Evolutionary conservation across 2,329 filamentous ascomycete species (phyloP).

Genomic region (Penicillium sumatraense): DNA sequence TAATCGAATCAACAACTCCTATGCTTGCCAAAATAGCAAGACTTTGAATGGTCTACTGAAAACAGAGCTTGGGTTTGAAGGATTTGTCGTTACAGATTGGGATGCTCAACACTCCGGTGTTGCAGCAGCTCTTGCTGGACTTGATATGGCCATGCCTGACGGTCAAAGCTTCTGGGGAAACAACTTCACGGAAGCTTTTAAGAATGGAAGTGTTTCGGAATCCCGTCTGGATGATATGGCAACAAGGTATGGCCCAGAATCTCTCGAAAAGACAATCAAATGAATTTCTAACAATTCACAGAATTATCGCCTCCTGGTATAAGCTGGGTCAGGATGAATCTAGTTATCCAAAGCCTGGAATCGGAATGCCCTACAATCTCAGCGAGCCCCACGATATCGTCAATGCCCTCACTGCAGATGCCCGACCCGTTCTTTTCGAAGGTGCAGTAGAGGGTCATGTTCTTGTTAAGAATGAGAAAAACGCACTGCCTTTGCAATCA

Average conservation of each 20-base stretch:
- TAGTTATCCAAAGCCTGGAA: constrained; percentile 47
- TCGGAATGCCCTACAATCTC: constrained; percentile 39
- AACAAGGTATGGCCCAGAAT: constrained; percentile 33
- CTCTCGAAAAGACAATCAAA: neutral
- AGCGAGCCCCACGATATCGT: constrained; percentile 52
- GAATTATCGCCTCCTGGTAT: constrained; percentile 53
- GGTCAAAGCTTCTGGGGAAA: constrained; percentile 16
- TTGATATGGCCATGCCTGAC: constrained; percentile 85
- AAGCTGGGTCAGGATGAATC: constrained; percentile 44
- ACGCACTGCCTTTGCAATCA: constrained; percentile 51
- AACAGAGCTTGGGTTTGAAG: constrained; percentile 78
- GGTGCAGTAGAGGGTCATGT: constrained; percentile 64
- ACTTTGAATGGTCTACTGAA: constrained; percentile 77
- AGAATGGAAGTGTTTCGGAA: constrained; percentile 63
- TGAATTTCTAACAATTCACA: neutral
- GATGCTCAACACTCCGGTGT: constrained; percentile 73
- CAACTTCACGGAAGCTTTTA: constrained; percentile 59
- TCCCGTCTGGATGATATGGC: constrained; percentile 65
- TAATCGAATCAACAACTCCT: constrained; percentile 71
- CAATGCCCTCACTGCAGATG: constrained; percentile 55
- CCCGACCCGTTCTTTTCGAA: constrained; percentile 44
- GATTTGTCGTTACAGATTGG: constrained; percentile 81
- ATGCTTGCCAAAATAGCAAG: constrained; percentile 78
- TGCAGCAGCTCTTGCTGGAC: constrained; percentile 68
- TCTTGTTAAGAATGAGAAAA: constrained; percentile 56